Conservation (phyloP, 192 early-diverging fungal genomes). For the Backusella psychrophila region DNA sequence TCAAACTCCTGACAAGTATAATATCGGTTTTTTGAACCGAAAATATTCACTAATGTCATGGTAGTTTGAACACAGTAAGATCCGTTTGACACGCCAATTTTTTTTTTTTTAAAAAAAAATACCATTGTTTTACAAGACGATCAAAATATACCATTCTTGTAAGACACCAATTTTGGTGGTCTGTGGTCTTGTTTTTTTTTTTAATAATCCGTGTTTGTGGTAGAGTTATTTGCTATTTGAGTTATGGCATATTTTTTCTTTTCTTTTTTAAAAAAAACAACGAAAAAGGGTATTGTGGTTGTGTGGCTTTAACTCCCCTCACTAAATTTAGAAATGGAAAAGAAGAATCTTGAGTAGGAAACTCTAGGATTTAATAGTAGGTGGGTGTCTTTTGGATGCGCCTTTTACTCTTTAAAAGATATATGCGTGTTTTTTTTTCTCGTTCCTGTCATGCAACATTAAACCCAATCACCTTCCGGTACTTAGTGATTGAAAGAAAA, state of each 20-base stretch:
- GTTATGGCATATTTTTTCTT: not conserved
- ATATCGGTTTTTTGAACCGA: not conserved
- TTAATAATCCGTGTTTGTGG: not conserved
- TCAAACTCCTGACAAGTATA: not conserved
- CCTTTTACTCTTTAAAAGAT: too few relatives aligned
- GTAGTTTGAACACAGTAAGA: not conserved
- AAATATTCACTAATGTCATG: not conserved
- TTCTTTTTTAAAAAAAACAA: not conserved
- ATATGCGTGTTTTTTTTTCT: too few relatives aligned
- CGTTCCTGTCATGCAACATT: too few relatives aligned
- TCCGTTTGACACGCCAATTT: not conserved
- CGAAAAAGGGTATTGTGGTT: not conserved
- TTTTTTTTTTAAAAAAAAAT: not conserved
- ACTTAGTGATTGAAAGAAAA: too few relatives aligned
- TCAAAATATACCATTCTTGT: not conserved
- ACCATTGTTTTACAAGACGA: not conserved
- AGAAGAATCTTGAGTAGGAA: not conserved
- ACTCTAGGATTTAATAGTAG: not conserved
- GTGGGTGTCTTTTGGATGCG: too few relatives aligned
- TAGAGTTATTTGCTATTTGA: not conserved
- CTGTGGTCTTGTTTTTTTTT: too few relatives aligned
- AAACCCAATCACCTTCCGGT: too few relatives aligned
- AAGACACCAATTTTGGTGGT: not conserved
- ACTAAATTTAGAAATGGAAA: not conserved
- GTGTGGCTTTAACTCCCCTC: not conserved